Conservation (phyloP, 441 rosid genomes). For the Jatropha multifida region DNA sequence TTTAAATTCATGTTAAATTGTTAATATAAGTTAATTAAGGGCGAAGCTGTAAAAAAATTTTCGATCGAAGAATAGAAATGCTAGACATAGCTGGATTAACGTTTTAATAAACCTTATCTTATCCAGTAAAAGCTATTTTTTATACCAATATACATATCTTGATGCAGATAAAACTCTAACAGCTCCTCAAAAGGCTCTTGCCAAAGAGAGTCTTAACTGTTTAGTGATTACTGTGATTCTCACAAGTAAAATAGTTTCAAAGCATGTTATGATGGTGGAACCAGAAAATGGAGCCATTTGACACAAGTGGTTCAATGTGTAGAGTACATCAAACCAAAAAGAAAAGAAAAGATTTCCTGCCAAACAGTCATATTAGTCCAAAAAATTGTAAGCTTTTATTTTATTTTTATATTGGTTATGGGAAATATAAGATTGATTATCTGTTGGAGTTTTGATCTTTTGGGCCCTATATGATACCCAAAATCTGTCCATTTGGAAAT, state of each 20-base stretch:
- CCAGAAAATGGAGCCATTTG: constrained; percentile 24
- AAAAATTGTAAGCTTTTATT: background rate
- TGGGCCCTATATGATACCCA: constrained; percentile 3
- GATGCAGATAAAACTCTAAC: too few species aligned
- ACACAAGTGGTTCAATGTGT: constrained; percentile 23
- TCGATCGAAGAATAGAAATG: too few species aligned
- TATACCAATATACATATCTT: too few species aligned
- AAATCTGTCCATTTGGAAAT: constrained; percentile 21
- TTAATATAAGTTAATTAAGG: too few species aligned
- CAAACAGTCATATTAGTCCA: background rate
- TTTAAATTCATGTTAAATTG: too few species aligned
- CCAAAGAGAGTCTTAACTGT: too few species aligned
- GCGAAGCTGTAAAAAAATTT: too few species aligned
- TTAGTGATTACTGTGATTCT: background rate
- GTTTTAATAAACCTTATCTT: too few species aligned
- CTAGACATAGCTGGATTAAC: too few species aligned
- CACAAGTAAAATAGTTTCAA: background rate
- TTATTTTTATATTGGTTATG: background rate
- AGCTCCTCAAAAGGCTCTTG: too few species aligned
- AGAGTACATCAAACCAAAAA: background rate
- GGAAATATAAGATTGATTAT: background rate
- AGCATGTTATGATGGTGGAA: constrained; percentile 26
- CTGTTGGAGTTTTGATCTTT: background rate
- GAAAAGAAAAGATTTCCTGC: background rate
- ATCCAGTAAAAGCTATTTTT: too few species aligned